phyloP scores from a whole-genome alignment of 75 land plant species.

The Pinus albicaulis region DNA sequence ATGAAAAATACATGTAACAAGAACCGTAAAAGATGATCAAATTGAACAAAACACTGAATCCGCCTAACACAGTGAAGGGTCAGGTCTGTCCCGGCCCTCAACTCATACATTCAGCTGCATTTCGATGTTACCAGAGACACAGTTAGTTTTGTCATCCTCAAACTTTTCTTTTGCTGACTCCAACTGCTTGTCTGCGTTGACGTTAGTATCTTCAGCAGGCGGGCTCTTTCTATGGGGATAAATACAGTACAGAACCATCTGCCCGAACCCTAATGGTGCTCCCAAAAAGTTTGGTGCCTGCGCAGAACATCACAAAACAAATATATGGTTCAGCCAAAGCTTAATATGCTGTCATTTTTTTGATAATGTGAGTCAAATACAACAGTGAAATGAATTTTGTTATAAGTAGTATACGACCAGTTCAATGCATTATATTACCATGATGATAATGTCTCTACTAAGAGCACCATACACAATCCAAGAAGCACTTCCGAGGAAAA shows the following conservation, averaged over 20 bases:
- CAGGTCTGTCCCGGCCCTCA: no score
- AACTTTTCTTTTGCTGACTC: neutral
- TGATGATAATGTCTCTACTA: slow-evolving; percentile 15
- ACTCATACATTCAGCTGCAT: neutral
- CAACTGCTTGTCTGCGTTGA: neutral
- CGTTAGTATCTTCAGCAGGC: neutral
- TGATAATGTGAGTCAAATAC: neutral
- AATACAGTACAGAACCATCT: slow-evolving; percentile 7
- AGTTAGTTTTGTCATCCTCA: neutral
- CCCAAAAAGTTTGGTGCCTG: slow-evolving; percentile 7
- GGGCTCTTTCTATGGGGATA: neutral
- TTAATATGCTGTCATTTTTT: neutral
- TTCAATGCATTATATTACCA: neutral
- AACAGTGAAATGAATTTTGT: neutral
- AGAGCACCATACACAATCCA: slow-evolving; percentile 22
- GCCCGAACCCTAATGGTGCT: neutral
- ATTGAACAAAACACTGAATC: no score
- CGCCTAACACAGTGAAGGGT: no score
- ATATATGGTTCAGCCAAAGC: neutral
- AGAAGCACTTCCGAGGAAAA: slow-evolving; percentile 12
- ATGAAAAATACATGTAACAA: no score
- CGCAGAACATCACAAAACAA: neutral
- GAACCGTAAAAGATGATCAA: no score
- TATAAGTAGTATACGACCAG: neutral
- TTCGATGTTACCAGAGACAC: neutral